Base-by-base conservation (phyloP, 371 early-diverging fungal genomes). In the Dinochytrium kinnereticum region DNA sequence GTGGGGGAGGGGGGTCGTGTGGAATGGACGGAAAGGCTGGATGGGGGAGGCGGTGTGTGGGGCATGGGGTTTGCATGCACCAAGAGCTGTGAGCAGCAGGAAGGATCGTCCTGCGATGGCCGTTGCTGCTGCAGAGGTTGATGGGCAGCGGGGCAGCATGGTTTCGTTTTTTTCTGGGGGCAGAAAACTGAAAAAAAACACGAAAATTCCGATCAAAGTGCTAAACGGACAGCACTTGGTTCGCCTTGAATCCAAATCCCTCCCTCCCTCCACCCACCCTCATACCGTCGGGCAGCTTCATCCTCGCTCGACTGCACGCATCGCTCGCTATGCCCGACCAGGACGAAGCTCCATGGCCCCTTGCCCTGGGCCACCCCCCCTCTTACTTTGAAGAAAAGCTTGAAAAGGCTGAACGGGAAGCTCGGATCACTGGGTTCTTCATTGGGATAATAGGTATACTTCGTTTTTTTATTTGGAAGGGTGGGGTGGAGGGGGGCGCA, bases 361-460 rank as follows among this genome's bases (percentile, higher is more conserved):
- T 64, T 1, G 57, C 69, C 15, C 70, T 49, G 44, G 76, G 76
- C 2, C 76, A 75, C 50, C 59, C 76, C 24, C 68, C 67, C 2
- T 24, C 31, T 1, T 75, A 75, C 68, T 75, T 75, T 70, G 76
- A 75, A 17, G 59, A 55, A 21, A 57, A 71, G 7, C 53, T 75
- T 13, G 31, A n/a, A 17, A 31, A 31, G 31, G 70, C 76, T 1
- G 71, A 70, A 49, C 38, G n/a, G 26, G 76, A 75, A 28, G 70
- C 76, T 21, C 50, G 61, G 36, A 17, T 28, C 1, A 44, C 69
- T 19, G 75, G 75, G 24, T 2, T 24, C 1, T 37, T 51, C 40
- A 34, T 69, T 5, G 75, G 75, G 5, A 21, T 70, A 13, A 17
- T 19, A 5, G 61, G 61, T 61, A n/a, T n/a, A n/a, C n/a, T n/a